Base-by-base conservation (phyloP, 176 grass and related monocot genomes). In the Raddia guianensis region DNA sequence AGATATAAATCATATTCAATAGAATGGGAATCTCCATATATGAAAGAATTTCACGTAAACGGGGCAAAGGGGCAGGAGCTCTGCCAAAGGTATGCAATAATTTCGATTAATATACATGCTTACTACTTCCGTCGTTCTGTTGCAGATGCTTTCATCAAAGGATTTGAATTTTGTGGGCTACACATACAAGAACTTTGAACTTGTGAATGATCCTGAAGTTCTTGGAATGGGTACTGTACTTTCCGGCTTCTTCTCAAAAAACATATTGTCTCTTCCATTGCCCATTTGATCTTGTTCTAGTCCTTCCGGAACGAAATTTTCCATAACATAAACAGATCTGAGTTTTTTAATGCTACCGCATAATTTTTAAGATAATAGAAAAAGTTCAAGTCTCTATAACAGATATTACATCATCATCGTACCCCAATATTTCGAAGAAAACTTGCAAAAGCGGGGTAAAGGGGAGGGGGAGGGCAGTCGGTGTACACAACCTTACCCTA, bases 111-210 rank as follows among this genome's bases (percentile, higher is more conserved):
- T 37, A 16, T 59, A 21, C 8, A 49, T 57, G 67, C 1, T 50
- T n/a, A 72, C 70, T 18, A 67, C 5, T 27, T 71, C 14, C 65
- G 10, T 43, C 10, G 27, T 73, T 45, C 20, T 35, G 57, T 33
- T 87, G 48, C 88, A 98, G 96, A 95, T 98, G 92, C 96, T 98
- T 84, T 98, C 96, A 68, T 95, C 96, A 49, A 98, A 98, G 78
- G 96, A 98, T 82, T 68, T 98, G 53, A 95, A 98, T 86, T 98
- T 98, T 63, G 93, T 99, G 20, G 96, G 96, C 9, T 99, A 99
- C 61, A 99, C 96, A n/a, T 99, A 99, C 83, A 99, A 98, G 78
- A 98, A 98, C 68, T 98, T 98, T 15, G 96, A 98, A 86, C 90
- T 98, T 50, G 96, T 95, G 73, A 97, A 91, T 61, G 96, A 98